Conservation (phyloP, 2,329 filamentous ascomycete genomes). For the Hypomyces perniciosus region DNA sequence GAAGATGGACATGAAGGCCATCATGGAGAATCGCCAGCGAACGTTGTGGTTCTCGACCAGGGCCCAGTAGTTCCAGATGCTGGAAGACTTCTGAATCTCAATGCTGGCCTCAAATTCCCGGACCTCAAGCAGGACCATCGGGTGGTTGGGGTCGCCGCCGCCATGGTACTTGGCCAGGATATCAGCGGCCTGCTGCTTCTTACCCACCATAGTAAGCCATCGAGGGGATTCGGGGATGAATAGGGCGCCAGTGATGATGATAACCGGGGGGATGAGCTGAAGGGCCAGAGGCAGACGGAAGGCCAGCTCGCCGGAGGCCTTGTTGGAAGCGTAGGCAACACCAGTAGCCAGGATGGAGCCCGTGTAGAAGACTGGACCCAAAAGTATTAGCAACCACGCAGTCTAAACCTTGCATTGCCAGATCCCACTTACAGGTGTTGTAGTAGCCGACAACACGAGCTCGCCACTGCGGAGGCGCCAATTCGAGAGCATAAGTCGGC, state of each 20-base stretch:
- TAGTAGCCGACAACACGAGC: conserved; percentile 36
- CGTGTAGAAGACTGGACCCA: conserved; percentile 28
- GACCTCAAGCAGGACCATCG: conserved; percentile 35
- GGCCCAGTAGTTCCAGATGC: conserved; percentile 45
- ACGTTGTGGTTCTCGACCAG: conserved; percentile 43
- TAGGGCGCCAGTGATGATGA: conserved; percentile 28
- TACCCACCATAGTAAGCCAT: conserved; percentile 34
- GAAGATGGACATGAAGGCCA: conserved; percentile 47
- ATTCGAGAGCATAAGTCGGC: conserved; percentile 39
- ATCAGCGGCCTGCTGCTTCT: conserved; percentile 28
- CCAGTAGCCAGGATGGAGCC: conserved; percentile 50
- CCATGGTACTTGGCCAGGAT: conserved; percentile 33
- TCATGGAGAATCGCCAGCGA: conserved; percentile 45
- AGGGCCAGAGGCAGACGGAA: conserved; percentile 34
- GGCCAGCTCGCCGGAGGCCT: conserved; percentile 28
- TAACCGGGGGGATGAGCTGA: conserved; percentile 32
- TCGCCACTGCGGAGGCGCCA: conserved; percentile 49
- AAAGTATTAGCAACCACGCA: background rate
- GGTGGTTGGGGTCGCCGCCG: conserved; percentile 25
- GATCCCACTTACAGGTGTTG: conserved; percentile 28
- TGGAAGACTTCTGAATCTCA: conserved; percentile 37
- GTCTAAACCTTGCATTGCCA: background rate
- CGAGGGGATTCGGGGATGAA: conserved; percentile 38
- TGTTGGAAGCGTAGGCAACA: conserved; percentile 44
- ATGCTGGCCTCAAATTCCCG: conserved; percentile 35